Base-by-base conservation (phyloP, 352 stramenopile species). In the Blastocystis sp. region DNA sequence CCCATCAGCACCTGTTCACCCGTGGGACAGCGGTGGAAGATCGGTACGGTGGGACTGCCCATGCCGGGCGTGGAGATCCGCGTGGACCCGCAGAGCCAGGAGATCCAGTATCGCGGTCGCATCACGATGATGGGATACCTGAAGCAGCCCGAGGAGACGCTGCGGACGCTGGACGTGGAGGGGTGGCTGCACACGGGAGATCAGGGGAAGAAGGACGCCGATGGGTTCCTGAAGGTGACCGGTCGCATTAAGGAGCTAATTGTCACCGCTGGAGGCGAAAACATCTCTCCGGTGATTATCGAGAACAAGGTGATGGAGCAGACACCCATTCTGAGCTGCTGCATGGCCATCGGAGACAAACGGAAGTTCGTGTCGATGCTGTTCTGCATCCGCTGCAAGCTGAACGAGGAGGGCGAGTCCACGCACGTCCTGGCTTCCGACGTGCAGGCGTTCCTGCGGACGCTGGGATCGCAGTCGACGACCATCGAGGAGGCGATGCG, bases 131-230 rank as follows among this genome's bases (percentile, higher is more conserved):
- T 92, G 86, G 91, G 91, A 16, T 94, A 94, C 36, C 29, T 84
- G 49, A 84, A 89, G 63, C 40, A 88, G 29, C 57, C 89, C 16
- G 84, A 91, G 18, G 92, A 93, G 61, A 94, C 92, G 49, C 78
- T 90, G 0, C 89, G 91, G 9, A 93, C 93, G 72, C 94, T 97
- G 67, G 93, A 97, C 77, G 88, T 87, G 0, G 91, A 97, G 0
- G 94, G 94, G 14, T 97, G 91, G 91, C 88, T 97, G 36, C 92
- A 97, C 89, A 95, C 92, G 24, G 94, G 94, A 29, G 94, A 97
- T 87, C 94, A 93, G 49, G 94, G 92, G 27, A 91, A 92, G 72
- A 90, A 95, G 24, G 93, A 96, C 76, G 89, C 92, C 34, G 36
- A 88, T 38, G 86, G 88, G 18, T 89, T 91, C 64, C 63, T 90